phyloP scores from a whole-genome alignment of 805 yeast genomes.

The Saturnispora sekii region DNA sequence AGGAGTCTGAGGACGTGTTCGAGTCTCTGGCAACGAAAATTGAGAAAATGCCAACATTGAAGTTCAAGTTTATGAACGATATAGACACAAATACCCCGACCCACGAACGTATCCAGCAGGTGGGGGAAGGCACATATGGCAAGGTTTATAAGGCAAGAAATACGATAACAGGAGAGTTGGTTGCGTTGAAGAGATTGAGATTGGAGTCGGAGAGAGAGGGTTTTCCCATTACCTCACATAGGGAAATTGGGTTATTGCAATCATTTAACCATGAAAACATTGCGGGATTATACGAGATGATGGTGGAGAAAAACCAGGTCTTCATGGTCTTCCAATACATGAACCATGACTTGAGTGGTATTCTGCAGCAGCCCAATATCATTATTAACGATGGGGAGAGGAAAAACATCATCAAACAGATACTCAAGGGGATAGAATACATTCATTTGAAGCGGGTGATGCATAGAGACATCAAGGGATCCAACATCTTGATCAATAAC shows the following conservation, averaged over 20 bases:
- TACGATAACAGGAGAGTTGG: constrained; percentile 51
- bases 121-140: constrained; percentile 99
- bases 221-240: constrained; percentile 88
- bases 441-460: constrained; percentile 59
- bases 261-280: constrained; percentile 74
- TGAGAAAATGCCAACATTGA: constrained; percentile 4
- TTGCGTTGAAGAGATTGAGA: constrained; percentile 81
- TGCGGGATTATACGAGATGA: constrained; percentile 77
- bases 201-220: constrained; percentile 89
- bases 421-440: constrained; percentile 59
- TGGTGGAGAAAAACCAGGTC: constrained; percentile 67
- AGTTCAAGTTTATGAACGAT: constrained; percentile 4
- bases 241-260: constrained; percentile 83
- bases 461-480: constrained; percentile 77
- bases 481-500: constrained; percentile 59
- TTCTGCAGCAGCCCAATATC: constrained; percentile 67
- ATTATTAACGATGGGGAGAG: constrained; percentile 51
- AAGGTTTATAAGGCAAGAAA: constrained; percentile 87
- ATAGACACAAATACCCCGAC: constrained; percentile 24
- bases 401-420: constrained; percentile 56
- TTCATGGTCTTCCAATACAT: constrained; percentile 91
- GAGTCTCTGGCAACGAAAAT: constrained; percentile 6
- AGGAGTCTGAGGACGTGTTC: constrained; percentile 11
- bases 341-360: constrained; percentile 88
- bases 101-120: constrained; percentile 72